These are phyloP conservation scores for Liriodendron chinense DNA, from an alignment of 164 flowering plant genomes.

Conservation along the genomic window DNA sequence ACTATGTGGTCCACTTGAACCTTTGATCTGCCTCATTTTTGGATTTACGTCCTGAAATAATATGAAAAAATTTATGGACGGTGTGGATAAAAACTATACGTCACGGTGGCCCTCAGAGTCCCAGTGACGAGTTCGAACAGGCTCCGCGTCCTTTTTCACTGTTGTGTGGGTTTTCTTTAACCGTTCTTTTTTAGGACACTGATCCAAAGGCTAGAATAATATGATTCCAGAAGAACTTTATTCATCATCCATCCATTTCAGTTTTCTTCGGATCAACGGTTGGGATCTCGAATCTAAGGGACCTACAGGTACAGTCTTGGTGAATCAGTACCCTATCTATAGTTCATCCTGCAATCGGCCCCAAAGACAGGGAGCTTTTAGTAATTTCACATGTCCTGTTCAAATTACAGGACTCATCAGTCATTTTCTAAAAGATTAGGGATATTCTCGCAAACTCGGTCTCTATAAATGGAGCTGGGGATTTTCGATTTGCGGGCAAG, in stretches of 20 bases:
- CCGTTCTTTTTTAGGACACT: too few species aligned
- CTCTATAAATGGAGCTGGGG: slow-evolving; percentile 11
- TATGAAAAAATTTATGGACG: too few species aligned
- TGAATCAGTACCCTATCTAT: neutral
- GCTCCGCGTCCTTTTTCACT: too few species aligned
- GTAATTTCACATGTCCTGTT: neutral
- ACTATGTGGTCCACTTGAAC: too few species aligned
- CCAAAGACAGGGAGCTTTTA: neutral
- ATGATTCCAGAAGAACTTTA: too few species aligned
- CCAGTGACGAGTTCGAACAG: too few species aligned
- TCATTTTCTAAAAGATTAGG: slow-evolving; percentile 6
- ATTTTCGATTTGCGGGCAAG: slow-evolving; percentile 47
- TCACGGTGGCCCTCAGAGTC: too few species aligned
- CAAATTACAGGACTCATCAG: neutral
- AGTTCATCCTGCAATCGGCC: neutral
- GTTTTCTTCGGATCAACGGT: neutral
- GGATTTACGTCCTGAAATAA: too few species aligned
- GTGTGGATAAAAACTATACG: too few species aligned
- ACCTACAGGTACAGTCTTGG: neutral
- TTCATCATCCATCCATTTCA: neutral
- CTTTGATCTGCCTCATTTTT: too few species aligned
- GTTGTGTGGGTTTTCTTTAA: too few species aligned
- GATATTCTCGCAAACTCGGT: slow-evolving; percentile 23
- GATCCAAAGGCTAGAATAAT: too few species aligned
- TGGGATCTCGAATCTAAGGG: neutral